These are phyloP conservation scores for Backusella mclennaniae DNA, from an alignment of 192 early-diverging fungal genomes.

Conservation along the genomic window DNA sequence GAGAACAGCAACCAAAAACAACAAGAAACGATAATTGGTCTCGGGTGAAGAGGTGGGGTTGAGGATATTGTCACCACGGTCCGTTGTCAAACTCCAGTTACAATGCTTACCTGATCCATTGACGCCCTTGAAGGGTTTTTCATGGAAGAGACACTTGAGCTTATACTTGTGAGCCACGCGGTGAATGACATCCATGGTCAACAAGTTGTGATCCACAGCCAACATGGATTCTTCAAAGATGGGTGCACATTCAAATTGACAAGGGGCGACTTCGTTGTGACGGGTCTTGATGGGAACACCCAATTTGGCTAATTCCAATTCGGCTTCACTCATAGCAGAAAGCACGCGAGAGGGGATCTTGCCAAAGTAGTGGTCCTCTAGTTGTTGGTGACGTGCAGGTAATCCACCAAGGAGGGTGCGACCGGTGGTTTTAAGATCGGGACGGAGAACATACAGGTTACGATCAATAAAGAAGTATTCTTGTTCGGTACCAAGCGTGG, in stretches of 20 bases:
- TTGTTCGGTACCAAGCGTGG: slow-evolving; percentile 97
- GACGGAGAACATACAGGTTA: slow-evolving; percentile 87
- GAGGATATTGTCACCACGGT: slow-evolving; percentile 95
- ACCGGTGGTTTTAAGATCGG: slow-evolving; percentile 95
- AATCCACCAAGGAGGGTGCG: slow-evolving; percentile 91
- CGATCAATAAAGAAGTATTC: slow-evolving; percentile 99
- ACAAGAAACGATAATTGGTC: slow-evolving; percentile 97
- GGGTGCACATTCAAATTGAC: slow-evolving; percentile 97
- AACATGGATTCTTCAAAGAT: slow-evolving; percentile 97
- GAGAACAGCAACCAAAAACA: slow-evolving; percentile 91
- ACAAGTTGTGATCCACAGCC: slow-evolving; percentile 98
- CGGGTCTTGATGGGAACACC: slow-evolving; percentile 99
- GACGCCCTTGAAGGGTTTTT: slow-evolving; percentile 99
- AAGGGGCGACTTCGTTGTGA: slow-evolving; percentile 99
- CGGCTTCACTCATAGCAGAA: slow-evolving; percentile 88
- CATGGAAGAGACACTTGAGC: slow-evolving; percentile 97
- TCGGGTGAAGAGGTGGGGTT: slow-evolving; percentile 95
- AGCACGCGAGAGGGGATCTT: slow-evolving; percentile 92
- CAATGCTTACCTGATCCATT: slow-evolving; percentile 99
- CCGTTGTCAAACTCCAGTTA: slow-evolving; percentile 96
- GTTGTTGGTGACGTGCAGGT: slow-evolving; percentile 97
- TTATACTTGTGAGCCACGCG: slow-evolving; percentile 97
- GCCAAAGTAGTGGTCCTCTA: slow-evolving; percentile 99
- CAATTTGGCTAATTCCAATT: slow-evolving; percentile 90
- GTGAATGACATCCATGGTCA: slow-evolving; percentile 97